These are phyloP conservation scores for Penicillium sp. DNA, from an alignment of 2,329 filamentous ascomycete genomes.

Conservation along the genomic window DNA sequence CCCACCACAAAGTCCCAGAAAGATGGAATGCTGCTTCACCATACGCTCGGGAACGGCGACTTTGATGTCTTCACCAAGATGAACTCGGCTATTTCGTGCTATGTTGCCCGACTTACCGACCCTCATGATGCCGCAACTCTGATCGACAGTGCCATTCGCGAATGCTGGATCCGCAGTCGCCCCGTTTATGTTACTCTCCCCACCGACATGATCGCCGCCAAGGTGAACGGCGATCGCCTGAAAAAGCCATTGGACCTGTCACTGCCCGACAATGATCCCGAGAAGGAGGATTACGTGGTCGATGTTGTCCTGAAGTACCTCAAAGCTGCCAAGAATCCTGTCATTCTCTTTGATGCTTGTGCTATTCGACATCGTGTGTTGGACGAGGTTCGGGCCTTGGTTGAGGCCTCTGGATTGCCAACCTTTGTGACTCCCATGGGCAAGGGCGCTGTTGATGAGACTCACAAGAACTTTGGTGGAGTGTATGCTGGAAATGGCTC, in stretches of 20 bases:
- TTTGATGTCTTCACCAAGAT: constrained; percentile 79
- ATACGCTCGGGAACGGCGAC: constrained; percentile 69
- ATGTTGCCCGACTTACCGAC: constrained; percentile 64
- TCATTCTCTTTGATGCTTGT: constrained; percentile 78
- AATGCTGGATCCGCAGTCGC: constrained; percentile 67
- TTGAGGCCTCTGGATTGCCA: constrained; percentile 68
- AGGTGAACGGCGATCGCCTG: constrained; percentile 67
- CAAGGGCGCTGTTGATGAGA: constrained; percentile 76
- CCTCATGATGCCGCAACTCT: constrained; percentile 63
- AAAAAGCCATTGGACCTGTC: constrained; percentile 63
- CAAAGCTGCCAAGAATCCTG: constrained; percentile 64
- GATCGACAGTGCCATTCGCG: constrained; percentile 69
- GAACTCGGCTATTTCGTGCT: constrained; percentile 65
- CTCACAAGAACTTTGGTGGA: constrained; percentile 68
- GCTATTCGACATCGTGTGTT: constrained; percentile 70
- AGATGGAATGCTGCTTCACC: constrained; percentile 50
- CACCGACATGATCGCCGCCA: constrained; percentile 70
- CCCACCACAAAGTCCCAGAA: constrained; percentile 47
- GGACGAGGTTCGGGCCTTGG: constrained; percentile 64
- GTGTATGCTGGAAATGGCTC: constrained; percentile 79
- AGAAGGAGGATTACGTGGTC: constrained; percentile 76
- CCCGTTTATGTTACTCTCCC: constrained; percentile 82
- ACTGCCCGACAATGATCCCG: constrained; percentile 59
- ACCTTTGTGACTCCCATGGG: constrained; percentile 89
- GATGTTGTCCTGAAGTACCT: constrained; percentile 69